Evolutionary conservation across 768 basidiomycete genomes (phyloP), one percentile per base, ranked within the genome.

Genomic region (Mrakia blollopis): DNA sequence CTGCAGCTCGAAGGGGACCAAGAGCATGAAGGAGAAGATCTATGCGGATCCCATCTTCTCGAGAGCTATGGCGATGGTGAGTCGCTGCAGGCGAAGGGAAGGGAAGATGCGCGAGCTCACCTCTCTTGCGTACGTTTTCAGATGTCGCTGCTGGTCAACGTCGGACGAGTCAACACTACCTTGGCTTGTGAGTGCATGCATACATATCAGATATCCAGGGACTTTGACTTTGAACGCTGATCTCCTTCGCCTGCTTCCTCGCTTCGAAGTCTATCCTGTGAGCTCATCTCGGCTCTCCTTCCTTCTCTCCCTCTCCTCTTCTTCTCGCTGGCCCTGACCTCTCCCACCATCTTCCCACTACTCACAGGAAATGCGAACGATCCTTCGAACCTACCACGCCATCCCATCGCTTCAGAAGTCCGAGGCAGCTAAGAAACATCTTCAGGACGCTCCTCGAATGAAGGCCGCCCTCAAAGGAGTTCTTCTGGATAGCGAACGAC

Each of bases 131-230:
- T 80, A 88, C 88, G 41, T 90, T 90, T 82, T 18, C 67, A 90
- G 87, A 86, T 92, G 54, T 87, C 89, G 1, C 84, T 92, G 7
- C 84, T 92, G 37, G 89, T 91, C 30, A 92, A 92, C 80, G 89
- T 92, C n/a, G 91, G 91, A 39, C 85, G 91, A 74, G 88, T 92
- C 79, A 91, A 91, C 81, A 91, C 91, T 8, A 92, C 91, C 7
- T 89, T 92, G 87, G 91, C 91, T 78, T 93, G 65, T 68, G 65
- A 68, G 65, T 68, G 25, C 5, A 6, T 0, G 8, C 16, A 4
- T 16, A 1, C 37, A 0, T 16, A 8, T 18, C 30, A 7, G 2
- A 13, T 0, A 1, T 1, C 9, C 32, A 35, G 28, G 23, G 23
- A 63, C 8, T 3, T 18, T 13, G 37, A 65, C 16, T 18, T 37